phyloP scores from a whole-genome alignment of 2,329 filamentous ascomycete species.

The Mariannaea sp. region DNA sequence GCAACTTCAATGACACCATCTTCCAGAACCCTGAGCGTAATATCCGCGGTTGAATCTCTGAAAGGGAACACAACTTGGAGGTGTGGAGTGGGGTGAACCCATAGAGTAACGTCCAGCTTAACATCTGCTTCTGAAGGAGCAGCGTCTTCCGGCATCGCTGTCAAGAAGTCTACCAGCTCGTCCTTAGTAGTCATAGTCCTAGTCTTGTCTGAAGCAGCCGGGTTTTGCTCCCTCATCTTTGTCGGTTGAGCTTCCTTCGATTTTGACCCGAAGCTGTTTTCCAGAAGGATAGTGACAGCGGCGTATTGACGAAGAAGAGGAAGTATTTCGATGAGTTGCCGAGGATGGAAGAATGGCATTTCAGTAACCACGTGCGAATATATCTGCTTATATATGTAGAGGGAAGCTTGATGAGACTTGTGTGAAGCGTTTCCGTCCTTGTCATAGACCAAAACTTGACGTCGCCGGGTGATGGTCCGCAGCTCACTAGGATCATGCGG shows the following conservation, averaged over 20 bases:
- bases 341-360: slow-evolving; percentile 77
- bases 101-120: slow-evolving; percentile 59
- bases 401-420: slow-evolving; percentile 59
- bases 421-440: slow-evolving; percentile 37
- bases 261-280: slow-evolving; percentile 60
- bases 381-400: slow-evolving; percentile 74
- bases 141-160: not conserved
- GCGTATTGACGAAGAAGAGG: slow-evolving; percentile 77
- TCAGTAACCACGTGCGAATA: slow-evolving; percentile 70
- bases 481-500: slow-evolving; percentile 62
- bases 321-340: slow-evolving; percentile 75
- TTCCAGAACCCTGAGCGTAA: slow-evolving; percentile 62
- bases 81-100: slow-evolving; percentile 54
- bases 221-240: slow-evolving; percentile 7
- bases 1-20: slow-evolving; percentile 64
- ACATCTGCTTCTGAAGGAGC: slow-evolving; percentile 27
- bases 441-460: slow-evolving; percentile 51
- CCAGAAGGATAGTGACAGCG: slow-evolving; percentile 67
- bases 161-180: slow-evolving; percentile 43
- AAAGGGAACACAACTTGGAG: slow-evolving; percentile 62
- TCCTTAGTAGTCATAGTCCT: slow-evolving; percentile 38
- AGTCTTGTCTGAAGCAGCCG: slow-evolving; percentile 21
- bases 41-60: slow-evolving; percentile 51
- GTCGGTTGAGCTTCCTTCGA: slow-evolving; percentile 30
- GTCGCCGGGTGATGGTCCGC: slow-evolving; percentile 57